Conservation (phyloP, 2,329 filamentous ascomycete species). For the Dactylellina sp. region DNA sequence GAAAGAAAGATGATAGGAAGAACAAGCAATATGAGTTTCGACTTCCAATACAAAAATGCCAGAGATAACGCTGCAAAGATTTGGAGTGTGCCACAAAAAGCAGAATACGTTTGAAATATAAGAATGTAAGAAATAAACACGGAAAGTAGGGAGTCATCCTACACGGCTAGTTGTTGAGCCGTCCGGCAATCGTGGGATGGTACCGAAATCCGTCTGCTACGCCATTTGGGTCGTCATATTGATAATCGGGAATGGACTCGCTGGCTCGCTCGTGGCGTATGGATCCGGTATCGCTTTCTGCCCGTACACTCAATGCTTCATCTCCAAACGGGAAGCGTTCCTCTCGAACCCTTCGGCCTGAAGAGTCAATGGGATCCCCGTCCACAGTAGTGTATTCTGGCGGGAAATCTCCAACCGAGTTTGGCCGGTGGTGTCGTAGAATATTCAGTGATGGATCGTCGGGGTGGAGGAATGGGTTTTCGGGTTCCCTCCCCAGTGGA, state of each 20-base stretch:
- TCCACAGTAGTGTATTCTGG: constrained; percentile 53
- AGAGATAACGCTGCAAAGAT: too few relatives aligned
- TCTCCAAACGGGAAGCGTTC: constrained; percentile 52
- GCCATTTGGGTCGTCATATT: constrained; percentile 48
- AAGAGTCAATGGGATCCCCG: constrained; percentile 30
- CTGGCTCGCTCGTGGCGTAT: constrained; percentile 9
- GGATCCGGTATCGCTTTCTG: constrained; percentile 41
- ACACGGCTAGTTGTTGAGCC: constrained; percentile 14
- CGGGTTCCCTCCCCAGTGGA: constrained; percentile 43
- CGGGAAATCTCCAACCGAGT: constrained; percentile 48
- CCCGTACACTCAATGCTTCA: constrained; percentile 45
- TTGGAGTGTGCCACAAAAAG: too few relatives aligned
- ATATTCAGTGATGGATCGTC: constrained; percentile 40
- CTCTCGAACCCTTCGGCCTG: constrained; percentile 36
- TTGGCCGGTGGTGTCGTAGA: constrained; percentile 29
- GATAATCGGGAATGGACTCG: constrained; percentile 46
- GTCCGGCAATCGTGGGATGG: constrained; percentile 25
- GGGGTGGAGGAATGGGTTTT: constrained; percentile 50
- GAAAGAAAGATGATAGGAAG: constrained; percentile 7
- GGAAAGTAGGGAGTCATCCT: neutral
- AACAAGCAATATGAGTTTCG: neutral
- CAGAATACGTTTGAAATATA: too few relatives aligned
- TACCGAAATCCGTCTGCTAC: constrained; percentile 53
- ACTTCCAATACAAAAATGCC: constrained; percentile 1
- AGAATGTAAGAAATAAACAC: neutral